Base-by-base conservation (phyloP, 192 early-diverging fungal species). In the Backusella circina region DNA sequence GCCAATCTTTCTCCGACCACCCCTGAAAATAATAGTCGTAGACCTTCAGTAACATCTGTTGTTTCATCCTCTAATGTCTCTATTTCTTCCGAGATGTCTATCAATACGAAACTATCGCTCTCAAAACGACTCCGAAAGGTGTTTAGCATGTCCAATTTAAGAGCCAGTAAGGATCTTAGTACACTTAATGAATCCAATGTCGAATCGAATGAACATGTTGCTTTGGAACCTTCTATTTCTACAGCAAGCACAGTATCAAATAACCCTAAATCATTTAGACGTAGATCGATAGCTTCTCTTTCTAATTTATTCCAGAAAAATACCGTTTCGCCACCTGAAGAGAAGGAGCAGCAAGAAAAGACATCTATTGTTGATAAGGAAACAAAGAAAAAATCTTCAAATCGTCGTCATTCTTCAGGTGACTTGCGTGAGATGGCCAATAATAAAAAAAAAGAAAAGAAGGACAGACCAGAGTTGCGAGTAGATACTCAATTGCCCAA, bases 61-160 rank as follows among this genome's bases (percentile, higher is more conserved):
- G 38, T 41, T 26, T 70, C 72, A 15, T 35, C 38, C 7, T 33
- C 75, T 16, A 36, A 38, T 33, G 36, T 73, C 31, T 73, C 72
- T n/a, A 72, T 57, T 10, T 82, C 80, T 31, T 70, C 69, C 41
- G 37, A 75, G 44, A 74, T 75, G 73, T 75, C 76, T 21, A 65
- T 68, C 15, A 65, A 65, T 30, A 78, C 70, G 28, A 82, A 82
- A 65, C 23, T 71, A 54, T 77, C 80, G 0, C 37, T 82, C 5
- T 71, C 73, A 38, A 78, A 78, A 47, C 73, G 80, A 8, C 61
- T 82, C 4, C 72, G 76, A 15, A 51, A 70, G 2, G 80, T 82
- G 2, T 82, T 82, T 37, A 82, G 80, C 65, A 75, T 82, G 74
- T 38, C 68, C 65, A 78, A 71, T 32, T 33, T 75, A 57, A 37